These are phyloP conservation scores for Gossypium davidsonii DNA, from an alignment of 441 rosid species.

Conservation along the genomic window DNA sequence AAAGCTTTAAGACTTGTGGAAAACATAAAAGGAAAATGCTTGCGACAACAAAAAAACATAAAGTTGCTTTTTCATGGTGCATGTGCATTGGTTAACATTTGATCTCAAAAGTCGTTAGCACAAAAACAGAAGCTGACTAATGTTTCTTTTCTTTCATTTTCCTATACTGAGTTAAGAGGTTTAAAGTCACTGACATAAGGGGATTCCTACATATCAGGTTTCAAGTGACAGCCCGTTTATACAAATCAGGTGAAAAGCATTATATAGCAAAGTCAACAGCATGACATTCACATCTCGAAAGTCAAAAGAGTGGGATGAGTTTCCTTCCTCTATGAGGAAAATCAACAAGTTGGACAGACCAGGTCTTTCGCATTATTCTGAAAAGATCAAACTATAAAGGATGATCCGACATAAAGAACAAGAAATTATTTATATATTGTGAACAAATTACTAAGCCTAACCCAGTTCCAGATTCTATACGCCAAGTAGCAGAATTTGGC, in stretches of 20 bases:
- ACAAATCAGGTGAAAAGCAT: background rate
- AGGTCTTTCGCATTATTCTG: background rate
- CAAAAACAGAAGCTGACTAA: background rate
- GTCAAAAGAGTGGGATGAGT: background rate
- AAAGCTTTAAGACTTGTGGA: constrained; percentile 1
- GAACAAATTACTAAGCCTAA: background rate
- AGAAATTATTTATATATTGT: background rate
- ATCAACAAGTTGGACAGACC: background rate
- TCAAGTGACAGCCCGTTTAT: background rate
- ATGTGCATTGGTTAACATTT: background rate
- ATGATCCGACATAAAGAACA: background rate
- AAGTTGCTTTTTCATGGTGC: background rate
- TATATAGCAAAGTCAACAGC: background rate
- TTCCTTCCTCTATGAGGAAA: background rate
- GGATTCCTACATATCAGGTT: background rate
- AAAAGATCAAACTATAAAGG: background rate
- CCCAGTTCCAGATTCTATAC: background rate
- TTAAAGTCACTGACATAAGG: background rate
- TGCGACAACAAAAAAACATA: background rate
- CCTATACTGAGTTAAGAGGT: background rate
- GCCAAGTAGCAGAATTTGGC: background rate
- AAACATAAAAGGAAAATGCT: background rate
- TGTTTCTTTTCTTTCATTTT: background rate
- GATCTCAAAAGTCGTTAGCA: background rate
- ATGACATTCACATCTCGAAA: constrained; percentile 2